A percentile compares a stretch with the other conserved stretches of the same genome.
These are phyloP conservation scores for Anastatica hierochuntica DNA, from an alignment of 345 rosid genomes.

Conservation along the genomic window DNA sequence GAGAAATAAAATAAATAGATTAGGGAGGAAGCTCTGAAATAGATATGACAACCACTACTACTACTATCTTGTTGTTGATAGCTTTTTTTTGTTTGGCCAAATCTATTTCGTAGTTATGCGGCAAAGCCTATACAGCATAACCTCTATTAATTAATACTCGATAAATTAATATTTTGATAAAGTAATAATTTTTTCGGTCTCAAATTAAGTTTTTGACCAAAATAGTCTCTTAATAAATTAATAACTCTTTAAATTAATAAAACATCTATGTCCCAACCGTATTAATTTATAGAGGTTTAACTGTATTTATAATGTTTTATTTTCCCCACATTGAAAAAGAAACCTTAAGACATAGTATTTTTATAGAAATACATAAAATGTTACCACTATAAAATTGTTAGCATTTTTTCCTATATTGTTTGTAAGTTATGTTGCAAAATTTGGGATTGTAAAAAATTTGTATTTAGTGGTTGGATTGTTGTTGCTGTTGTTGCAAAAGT, in stretches of 20 bases:
- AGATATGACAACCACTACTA: constrained; percentile 28
- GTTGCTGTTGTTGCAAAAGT: background rate
- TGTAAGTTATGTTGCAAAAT: too few relatives aligned
- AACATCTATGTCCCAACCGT: too few relatives aligned
- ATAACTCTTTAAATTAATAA: too few relatives aligned
- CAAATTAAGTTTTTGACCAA: too few relatives aligned
- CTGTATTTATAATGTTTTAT: background rate
- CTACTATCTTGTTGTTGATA: constrained; percentile 14
- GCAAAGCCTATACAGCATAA: too few relatives aligned
- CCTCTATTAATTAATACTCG: background rate
- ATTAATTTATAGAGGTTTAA: too few relatives aligned
- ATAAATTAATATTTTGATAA: too few relatives aligned
- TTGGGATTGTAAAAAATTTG: too few relatives aligned
- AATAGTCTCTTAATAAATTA: too few relatives aligned
- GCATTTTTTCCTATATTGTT: too few relatives aligned
- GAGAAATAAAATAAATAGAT: constrained; percentile 1
- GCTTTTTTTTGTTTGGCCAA: constrained; percentile 17
- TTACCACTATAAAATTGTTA: constrained; percentile 11
- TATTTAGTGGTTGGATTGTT: constrained; percentile 6
- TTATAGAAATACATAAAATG: background rate
- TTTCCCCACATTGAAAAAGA: background rate
- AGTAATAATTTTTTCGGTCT: too few relatives aligned
- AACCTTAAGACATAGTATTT: background rate
- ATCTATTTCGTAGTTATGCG: constrained; percentile 20
- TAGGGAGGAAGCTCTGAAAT: constrained; percentile 13